A percentile compares a stretch with the other conserved stretches of the same genome.
These are phyloP conservation scores for Nannochloropsis salina DNA, from an alignment of 108 stramenopile genomes.

Conservation along the genomic window DNA sequence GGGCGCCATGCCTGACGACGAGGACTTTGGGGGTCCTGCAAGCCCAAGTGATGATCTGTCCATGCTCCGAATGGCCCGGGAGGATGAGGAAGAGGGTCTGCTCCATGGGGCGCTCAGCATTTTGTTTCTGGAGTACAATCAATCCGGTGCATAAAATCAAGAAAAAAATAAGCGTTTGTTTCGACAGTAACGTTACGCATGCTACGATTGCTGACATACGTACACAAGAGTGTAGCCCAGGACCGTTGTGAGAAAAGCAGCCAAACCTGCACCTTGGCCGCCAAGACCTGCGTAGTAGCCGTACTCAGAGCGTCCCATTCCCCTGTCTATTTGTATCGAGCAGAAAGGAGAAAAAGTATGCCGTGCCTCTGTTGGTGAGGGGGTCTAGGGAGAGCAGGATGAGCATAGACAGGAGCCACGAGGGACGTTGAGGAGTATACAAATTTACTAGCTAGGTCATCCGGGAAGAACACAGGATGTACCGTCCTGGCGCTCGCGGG, in stretches of 20 bases:
- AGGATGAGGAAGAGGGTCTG: not conserved
- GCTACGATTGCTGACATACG: not conserved
- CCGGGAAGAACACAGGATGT: no score
- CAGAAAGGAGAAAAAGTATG: no score
- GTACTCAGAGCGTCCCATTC: not conserved
- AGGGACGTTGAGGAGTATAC: no score
- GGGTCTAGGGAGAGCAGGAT: no score
- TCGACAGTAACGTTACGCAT: not conserved
- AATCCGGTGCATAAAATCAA: not conserved
- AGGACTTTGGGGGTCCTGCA: no score
- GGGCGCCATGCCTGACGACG: no score
- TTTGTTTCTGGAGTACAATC: not conserved
- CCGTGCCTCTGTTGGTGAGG: no score
- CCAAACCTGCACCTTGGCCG: not conserved
- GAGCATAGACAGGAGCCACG: no score
- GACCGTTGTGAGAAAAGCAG: not conserved
- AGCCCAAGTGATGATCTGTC: not conserved
- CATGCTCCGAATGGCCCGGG: not conserved
- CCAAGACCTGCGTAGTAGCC: not conserved
- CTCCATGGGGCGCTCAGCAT: not conserved
- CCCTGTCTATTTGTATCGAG: not conserved
- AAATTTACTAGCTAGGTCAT: no score
- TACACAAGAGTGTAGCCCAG: conserved; percentile 17
- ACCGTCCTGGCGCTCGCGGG: no score
- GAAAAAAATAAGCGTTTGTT: not conserved